phyloP scores from a whole-genome alignment of 129 eudicot genomes.

The Oenanthe sinensis region DNA sequence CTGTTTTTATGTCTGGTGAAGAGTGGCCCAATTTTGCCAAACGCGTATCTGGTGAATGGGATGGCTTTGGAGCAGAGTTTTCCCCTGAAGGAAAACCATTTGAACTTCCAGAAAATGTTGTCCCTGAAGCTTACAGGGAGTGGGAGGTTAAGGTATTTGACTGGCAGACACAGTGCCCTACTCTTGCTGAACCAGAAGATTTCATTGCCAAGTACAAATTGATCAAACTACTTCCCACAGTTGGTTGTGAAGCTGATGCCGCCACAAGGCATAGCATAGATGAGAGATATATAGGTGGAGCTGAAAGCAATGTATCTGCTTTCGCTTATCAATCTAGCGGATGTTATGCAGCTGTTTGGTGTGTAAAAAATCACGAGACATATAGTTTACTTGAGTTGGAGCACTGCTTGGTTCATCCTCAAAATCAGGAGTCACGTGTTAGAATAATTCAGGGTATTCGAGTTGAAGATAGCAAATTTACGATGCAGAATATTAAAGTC shows the following conservation, averaged over 20 bases:
- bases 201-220: constrained; percentile 41
- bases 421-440: constrained; percentile 61
- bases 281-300: constrained; percentile 43
- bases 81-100: constrained; percentile 56
- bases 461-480: constrained; percentile 27
- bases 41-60: constrained; percentile 92
- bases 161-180: constrained; percentile 98
- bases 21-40: constrained; percentile 62
- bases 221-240: constrained; percentile 80
- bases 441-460: constrained; percentile 58
- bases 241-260: constrained; percentile 98
- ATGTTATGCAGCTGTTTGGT: constrained; percentile 64
- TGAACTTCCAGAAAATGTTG: constrained; percentile 82
- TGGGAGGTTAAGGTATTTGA: constrained; percentile 92
- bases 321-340: constrained; percentile 71
- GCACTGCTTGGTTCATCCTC: constrained; percentile 80
- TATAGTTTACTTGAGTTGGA: constrained; percentile 58
- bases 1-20: background rate
- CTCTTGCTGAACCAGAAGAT: constrained; percentile 49
- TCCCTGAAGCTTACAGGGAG: constrained; percentile 77
- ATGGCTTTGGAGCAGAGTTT: constrained; percentile 91
- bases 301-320: constrained; percentile 28
- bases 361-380: constrained; percentile 8
- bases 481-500: constrained; percentile 43
- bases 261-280: constrained; percentile 55